Percentiles rank a stretch among this genome's conserved stretches.
phyloP scores from a whole-genome alignment of 257 asterid species.

The Voacanga thouarsii region DNA sequence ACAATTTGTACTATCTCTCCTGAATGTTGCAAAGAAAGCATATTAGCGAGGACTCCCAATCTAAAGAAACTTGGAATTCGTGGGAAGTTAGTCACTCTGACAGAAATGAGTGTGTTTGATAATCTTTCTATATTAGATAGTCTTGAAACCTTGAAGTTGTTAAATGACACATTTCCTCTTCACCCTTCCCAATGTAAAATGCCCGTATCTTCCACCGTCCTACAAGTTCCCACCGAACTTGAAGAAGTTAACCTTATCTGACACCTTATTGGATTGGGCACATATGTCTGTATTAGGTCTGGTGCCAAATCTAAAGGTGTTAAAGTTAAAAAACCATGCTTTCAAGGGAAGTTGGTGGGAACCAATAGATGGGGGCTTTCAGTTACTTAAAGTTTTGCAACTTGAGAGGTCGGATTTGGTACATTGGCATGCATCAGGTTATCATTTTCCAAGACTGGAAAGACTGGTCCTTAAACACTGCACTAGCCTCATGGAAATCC shows the following conservation, averaged over 20 bases:
- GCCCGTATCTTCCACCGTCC: constrained; percentile 31
- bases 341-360: constrained; percentile 43
- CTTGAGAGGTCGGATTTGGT: constrained; percentile 40
- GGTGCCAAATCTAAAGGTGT: constrained; percentile 42
- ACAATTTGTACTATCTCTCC: constrained; percentile 36
- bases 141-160: constrained; percentile 38
- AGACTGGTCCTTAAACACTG: constrained; percentile 28
- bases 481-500: constrained; percentile 28
- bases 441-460: constrained; percentile 42
- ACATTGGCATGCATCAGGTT: constrained; percentile 37
- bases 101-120: constrained; percentile 23
- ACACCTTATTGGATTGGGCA: constrained; percentile 36
- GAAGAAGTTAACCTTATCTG: constrained; percentile 40
- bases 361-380: constrained; percentile 37
- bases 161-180: constrained; percentile 35
- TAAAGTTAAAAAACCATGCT: constrained; percentile 38
- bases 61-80: constrained; percentile 38
- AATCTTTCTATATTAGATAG: constrained; percentile 33
- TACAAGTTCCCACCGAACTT: constrained; percentile 43
- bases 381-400: constrained; percentile 33
- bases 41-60: constrained; percentile 37
- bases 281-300: constrained; percentile 36
- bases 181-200: constrained; percentile 28
- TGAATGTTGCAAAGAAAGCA: constrained; percentile 38
- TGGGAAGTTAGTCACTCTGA: constrained; percentile 27